These are phyloP conservation scores for Ganoderma leucocontextum DNA, from an alignment of 1,284 basidiomycete genomes.

Conservation along the genomic window DNA sequence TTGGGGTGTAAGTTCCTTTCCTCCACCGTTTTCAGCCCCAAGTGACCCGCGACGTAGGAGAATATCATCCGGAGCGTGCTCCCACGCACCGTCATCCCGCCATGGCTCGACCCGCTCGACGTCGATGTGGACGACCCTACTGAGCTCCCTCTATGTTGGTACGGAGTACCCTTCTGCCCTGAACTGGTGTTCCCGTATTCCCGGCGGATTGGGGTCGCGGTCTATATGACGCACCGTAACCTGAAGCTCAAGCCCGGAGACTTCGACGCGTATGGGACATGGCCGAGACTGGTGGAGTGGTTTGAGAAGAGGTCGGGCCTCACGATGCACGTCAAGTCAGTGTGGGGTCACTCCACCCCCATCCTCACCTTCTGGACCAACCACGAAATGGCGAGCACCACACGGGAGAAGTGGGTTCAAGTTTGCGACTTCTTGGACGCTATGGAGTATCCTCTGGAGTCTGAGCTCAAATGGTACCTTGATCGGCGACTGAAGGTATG, in stretches of 20 bases:
- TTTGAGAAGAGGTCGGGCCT: not conserved
- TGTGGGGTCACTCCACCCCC: not conserved
- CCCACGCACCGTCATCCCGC: not conserved
- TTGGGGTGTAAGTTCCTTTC: not conserved
- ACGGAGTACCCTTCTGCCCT: not conserved
- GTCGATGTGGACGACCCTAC: not conserved
- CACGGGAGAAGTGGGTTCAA: not conserved
- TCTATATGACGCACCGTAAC: not conserved
- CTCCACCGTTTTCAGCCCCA: not conserved
- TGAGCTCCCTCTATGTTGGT: conserved; percentile 1
- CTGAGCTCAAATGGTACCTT: not conserved
- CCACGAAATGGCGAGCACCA: not conserved
- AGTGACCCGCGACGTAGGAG: not conserved
- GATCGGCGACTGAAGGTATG: not conserved
- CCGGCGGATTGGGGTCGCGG: not conserved
- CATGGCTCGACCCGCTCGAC: conserved; percentile 1
- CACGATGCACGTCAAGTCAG: not conserved
- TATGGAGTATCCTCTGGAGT: not conserved
- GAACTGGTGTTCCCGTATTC: not conserved
- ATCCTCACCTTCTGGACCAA: not conserved
- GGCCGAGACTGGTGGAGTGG: not conserved
- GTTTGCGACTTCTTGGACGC: not conserved
- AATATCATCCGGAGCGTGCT: not conserved
- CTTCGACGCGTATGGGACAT: not conserved
- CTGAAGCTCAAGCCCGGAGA: not conserved